Conservation (phyloP, 1,284 basidiomycete species). For the Austroboletus rostrupii region DNA sequence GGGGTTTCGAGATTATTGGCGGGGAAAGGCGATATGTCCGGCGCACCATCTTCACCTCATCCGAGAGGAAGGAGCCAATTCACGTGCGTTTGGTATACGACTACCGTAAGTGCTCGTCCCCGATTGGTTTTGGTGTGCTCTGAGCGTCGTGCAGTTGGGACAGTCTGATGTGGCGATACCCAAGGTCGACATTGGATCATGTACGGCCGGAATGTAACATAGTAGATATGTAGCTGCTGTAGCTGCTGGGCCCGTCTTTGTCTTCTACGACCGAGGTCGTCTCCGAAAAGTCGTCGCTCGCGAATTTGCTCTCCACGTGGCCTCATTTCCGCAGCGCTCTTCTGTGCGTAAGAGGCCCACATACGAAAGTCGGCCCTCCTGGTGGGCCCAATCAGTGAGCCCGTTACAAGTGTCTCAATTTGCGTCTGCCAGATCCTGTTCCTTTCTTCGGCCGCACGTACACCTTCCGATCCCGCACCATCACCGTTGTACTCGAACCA, state of each 20-base stretch:
- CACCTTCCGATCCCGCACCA: conserved; percentile 33
- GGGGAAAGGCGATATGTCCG: conserved; percentile 59
- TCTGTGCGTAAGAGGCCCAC: conserved; percentile 54
- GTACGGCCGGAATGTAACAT: too few relatives aligned
- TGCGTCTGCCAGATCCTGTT: conserved; percentile 39
- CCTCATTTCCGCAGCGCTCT: conserved; percentile 18
- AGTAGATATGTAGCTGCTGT: background rate
- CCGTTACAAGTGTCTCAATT: too few relatives aligned
- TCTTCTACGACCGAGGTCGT: conserved; percentile 5
- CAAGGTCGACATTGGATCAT: background rate
- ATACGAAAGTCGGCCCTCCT: conserved; percentile 54
- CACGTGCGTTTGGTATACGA: conserved; percentile 62
- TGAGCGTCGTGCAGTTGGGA: conserved; percentile 15
- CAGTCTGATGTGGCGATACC: conserved; percentile 10
- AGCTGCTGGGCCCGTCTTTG: background rate
- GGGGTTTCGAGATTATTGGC: conserved; percentile 64
- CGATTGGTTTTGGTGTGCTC: background rate
- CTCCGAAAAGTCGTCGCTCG: conserved; percentile 4
- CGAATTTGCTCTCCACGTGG: conserved; percentile 9
- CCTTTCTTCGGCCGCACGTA: conserved; percentile 54
- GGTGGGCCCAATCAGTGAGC: conserved; percentile 7
- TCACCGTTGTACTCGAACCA: conserved; percentile 52
- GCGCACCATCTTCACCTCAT: conserved; percentile 63
- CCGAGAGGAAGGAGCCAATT: conserved; percentile 44
- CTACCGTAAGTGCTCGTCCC: conserved; percentile 41